Percentiles rank a stretch among this genome's conserved stretches.
Evolutionary conservation across 2,329 filamentous ascomycete genomes (phyloP).

Genomic region (Microsporum ferrugineum): DNA sequence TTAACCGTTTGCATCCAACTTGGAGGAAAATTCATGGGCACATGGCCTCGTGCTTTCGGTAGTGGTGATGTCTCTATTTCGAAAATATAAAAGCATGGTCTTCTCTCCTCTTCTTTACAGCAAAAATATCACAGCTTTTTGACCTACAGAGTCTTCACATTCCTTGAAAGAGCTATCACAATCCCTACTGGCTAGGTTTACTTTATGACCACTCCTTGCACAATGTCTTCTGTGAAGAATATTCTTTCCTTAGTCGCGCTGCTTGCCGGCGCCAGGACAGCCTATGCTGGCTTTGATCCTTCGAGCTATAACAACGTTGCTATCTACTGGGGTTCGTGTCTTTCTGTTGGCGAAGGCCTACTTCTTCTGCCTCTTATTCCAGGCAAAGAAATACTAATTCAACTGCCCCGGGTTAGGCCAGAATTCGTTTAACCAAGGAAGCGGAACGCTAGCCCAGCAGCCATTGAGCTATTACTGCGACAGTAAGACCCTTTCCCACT

Average conservation of each 20-base stretch:
- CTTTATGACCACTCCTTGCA: slow-evolving; percentile 2
- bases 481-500: not conserved
- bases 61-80: not conserved
- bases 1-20: not conserved
- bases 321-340: slow-evolving; percentile 51
- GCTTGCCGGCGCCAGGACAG: slow-evolving; percentile 20
- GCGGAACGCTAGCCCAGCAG: slow-evolving; percentile 10
- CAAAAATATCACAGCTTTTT: not conserved
- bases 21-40: not conserved
- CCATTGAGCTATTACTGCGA: slow-evolving; percentile 10
- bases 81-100: not conserved
- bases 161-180: not conserved
- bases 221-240: slow-evolving; percentile 21
- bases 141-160: not conserved
- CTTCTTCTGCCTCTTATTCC: not conserved
- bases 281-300: slow-evolving; percentile 34
- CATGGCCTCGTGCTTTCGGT: not conserved
- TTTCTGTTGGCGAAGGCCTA: not conserved
- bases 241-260: slow-evolving; percentile 21
- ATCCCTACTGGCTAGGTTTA: not conserved
- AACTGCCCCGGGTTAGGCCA: slow-evolving; percentile 29
- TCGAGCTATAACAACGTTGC: slow-evolving; percentile 45
- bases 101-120: not conserved
- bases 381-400: not conserved
- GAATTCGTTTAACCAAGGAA: slow-evolving; percentile 42